Base-by-base conservation (phyloP, 2,329 filamentous ascomycete genomes). In the Fusarium nanum region DNA sequence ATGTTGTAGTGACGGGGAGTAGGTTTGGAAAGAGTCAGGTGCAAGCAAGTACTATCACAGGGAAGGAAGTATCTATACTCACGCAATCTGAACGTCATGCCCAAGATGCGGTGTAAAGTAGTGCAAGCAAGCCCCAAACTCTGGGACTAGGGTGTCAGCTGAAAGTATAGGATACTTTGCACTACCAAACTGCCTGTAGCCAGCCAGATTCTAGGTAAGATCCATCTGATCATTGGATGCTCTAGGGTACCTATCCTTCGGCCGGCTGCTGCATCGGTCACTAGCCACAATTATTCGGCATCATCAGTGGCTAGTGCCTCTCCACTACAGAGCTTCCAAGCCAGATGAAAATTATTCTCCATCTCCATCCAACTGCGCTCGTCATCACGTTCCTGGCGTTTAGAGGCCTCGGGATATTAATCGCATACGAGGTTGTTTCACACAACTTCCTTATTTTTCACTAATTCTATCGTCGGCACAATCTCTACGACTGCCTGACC, bases 341-440 rank as follows among this genome's bases (percentile, higher is more conserved):
- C 68, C 70, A 66, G 74, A 74, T 79, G 77, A 79, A 79, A 79
- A 79, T 78, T 79, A 77, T 79, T 78, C 76, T 76, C 70, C 74
- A 76, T 74, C 74, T 73, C 63, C 72, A 74, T 69, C 67, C 71
- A 75, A 69, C 75, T 68, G 62, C 73, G 71, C 73, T 77, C 74
- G 74, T 74, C 76, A 76, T 76, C 76, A 76, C 76, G 70, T 74
- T 73, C 67, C 76, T 73, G 77, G 75, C 75, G 76, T 68, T 67
- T 65, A 75, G 71, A 72, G 68, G 71, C 65, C 58, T 69, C 66
- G 64, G 70, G 63, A 72, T 69, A 52, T 60, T 69, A 71, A 70
- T 72, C 55, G 60, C 70, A 55, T 74, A 56, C 40, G 56, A 67
- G 72, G 73, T 63, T 70, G 64, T 68, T 56, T 44, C 58, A 57